Conservation (phyloP, 2,329 filamentous ascomycete species). For the Diaporthe helianthi region DNA sequence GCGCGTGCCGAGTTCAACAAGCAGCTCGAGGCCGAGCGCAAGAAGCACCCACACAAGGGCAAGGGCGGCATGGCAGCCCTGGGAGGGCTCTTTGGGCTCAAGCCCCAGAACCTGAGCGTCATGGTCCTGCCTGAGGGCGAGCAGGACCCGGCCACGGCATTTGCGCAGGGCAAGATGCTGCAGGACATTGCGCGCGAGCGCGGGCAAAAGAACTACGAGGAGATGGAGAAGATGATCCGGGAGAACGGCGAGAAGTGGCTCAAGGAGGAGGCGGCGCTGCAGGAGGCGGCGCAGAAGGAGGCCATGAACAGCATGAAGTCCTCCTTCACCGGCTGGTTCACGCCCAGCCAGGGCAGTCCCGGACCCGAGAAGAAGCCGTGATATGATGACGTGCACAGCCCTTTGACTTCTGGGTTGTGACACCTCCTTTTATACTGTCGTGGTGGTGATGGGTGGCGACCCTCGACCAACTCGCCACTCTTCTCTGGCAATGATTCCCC, state of each 20-base stretch:
- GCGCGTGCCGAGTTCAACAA: conserved; percentile 86
- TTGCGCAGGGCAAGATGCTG: conserved; percentile 94
- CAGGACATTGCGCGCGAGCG: conserved; percentile 93
- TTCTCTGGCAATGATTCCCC: background rate
- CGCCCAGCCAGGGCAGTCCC: background rate
- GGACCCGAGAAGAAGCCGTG: conserved; percentile 12
- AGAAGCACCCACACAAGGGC: conserved; percentile 61
- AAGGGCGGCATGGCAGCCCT: conserved; percentile 70
- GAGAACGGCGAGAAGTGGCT: conserved; percentile 96
- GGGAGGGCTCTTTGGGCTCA: conserved; percentile 78
- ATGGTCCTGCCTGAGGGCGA: conserved; percentile 70
- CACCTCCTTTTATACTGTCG: background rate
- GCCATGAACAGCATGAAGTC: conserved; percentile 92
- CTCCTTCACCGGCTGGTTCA: conserved; percentile 69
- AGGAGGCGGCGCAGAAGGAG: conserved; percentile 90
- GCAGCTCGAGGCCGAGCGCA: conserved; percentile 73
- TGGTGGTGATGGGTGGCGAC: background rate
- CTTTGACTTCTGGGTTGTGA: background rate
- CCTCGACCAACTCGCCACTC: too few species aligned
- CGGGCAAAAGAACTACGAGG: conserved; percentile 87
- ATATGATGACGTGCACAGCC: background rate
- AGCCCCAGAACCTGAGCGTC: conserved; percentile 69
- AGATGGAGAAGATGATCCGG: conserved; percentile 87
- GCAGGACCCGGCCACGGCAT: conserved; percentile 74
- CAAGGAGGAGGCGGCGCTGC: conserved; percentile 86